These are phyloP conservation scores for Kuraishia cidri DNA, from an alignment of 805 yeast genomes.

Conservation along the genomic window DNA sequence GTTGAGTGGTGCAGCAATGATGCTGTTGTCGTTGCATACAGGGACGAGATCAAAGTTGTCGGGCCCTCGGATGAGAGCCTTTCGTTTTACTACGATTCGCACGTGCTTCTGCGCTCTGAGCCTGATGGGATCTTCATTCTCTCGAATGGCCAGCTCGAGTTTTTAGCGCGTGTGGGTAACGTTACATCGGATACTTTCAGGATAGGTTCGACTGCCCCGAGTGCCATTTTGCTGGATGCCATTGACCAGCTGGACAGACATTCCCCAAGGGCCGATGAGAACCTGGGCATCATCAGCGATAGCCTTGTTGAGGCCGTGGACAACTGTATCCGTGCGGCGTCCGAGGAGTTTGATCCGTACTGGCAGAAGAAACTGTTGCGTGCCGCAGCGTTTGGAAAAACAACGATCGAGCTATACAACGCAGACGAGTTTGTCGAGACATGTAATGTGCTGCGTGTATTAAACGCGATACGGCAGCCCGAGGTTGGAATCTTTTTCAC, in stretches of 20 bases:
- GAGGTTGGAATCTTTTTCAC: constrained; percentile 69
- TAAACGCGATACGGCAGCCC: constrained; percentile 58
- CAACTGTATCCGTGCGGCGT: constrained; percentile 65
- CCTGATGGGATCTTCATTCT: constrained; percentile 65
- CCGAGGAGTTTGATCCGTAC: constrained; percentile 65
- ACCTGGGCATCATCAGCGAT: constrained; percentile 44
- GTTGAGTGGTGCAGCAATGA: constrained; percentile 84
- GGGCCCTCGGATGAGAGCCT: constrained; percentile 62
- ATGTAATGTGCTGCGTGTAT: constrained; percentile 51
- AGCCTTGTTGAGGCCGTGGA: constrained; percentile 51
- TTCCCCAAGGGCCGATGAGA: constrained; percentile 78
- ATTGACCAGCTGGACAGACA: constrained; percentile 54
- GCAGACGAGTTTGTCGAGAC: constrained; percentile 55
- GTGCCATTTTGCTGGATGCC: constrained; percentile 79
- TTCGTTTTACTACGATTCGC: constrained; percentile 39
- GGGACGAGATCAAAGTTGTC: constrained; percentile 57
- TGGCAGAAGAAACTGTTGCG: constrained; percentile 75
- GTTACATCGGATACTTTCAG: constrained; percentile 55
- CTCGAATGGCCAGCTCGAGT: constrained; percentile 47
- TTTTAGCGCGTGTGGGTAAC: constrained; percentile 53
- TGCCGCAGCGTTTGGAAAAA: constrained; percentile 85
- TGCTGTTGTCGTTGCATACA: constrained; percentile 52
- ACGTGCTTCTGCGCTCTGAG: constrained; percentile 38
- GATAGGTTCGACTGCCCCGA: constrained; percentile 77
- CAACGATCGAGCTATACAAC: constrained; percentile 43